Base-by-base conservation (phyloP, 331 rosid species). In the Saraca asoca region DNA sequence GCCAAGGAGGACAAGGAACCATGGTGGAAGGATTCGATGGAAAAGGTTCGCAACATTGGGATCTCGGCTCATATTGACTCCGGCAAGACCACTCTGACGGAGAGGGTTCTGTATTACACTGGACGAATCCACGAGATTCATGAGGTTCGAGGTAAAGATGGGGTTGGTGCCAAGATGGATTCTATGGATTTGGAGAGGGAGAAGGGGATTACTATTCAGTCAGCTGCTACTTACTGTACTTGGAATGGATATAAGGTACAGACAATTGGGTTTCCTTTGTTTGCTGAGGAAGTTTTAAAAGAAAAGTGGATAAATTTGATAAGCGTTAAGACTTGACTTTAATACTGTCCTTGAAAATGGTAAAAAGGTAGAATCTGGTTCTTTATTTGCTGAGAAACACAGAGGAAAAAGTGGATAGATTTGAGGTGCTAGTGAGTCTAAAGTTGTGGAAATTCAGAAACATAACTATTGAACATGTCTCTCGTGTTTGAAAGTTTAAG, bases 51-150 rank as follows among this genome's bases (percentile, higher is more conserved):
- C 2, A 94, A 94, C 69, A 94, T 94, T 41, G 98, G 98, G 75
- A 94, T 94, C 83, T 94, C 98, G n/a, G 98, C 98, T 7, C 98
- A 94, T 39, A 94, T 94, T 15, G 98, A 94, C 76, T 94, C 98
- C 57, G 98, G 97, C 10, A 94, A 94, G 89, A 94, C 98, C 29
- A 90, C 98, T 13, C 82, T 94, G 73, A 94, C 97, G 10, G 98
- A 90, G 81, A 79, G 98, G 44, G 73, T 94, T 1, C 82, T 94
- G 34, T 94, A 15, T 59, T 94, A 94, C 79, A 90, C 98, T 0
- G 97, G 98, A 4, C 84, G 84, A 81, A 94, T 90, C 71, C 98
- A 94, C 18, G 98, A 90, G 84, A 94, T 94, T 69, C 98, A 90
- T 17, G 97, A 90, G 82, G 98, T 90, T 42, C 74, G 97, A 55